These are phyloP conservation scores for Phytopythium mirpurense DNA, from an alignment of 352 stramenopile genomes.

Conservation along the genomic window DNA sequence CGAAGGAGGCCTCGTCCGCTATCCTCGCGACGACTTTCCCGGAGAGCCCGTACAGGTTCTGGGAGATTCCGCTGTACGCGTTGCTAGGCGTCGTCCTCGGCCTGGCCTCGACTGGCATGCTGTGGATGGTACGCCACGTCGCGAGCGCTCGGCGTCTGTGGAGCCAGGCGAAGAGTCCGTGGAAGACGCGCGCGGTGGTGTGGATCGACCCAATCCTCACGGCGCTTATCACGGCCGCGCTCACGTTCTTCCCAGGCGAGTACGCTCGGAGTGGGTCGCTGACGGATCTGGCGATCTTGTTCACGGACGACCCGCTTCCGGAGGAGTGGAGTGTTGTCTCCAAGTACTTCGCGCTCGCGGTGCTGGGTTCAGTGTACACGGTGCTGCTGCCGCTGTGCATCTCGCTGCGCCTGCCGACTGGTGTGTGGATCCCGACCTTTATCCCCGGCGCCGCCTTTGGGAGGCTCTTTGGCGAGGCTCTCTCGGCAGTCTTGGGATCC, in stretches of 20 bases:
- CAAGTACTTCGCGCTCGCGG: slow-evolving; percentile 59
- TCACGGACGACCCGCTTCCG: slow-evolving; percentile 43
- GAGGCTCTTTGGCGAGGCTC: slow-evolving; percentile 65
- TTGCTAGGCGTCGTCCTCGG: slow-evolving; percentile 58
- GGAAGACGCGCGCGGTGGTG: slow-evolving; percentile 46
- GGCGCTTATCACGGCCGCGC: slow-evolving; percentile 48
- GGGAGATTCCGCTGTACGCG: slow-evolving; percentile 69
- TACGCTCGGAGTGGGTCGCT: slow-evolving; percentile 56
- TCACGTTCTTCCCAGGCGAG: slow-evolving; percentile 69
- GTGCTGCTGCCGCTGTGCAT: slow-evolving; percentile 77
- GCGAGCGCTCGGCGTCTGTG: slow-evolving; percentile 31
- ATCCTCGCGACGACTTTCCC: slow-evolving; percentile 51
- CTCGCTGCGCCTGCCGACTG: slow-evolving; percentile 72
- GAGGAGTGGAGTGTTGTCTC: slow-evolving; percentile 43
- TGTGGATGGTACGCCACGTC: slow-evolving; percentile 54
- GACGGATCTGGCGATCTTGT: slow-evolving; percentile 56
- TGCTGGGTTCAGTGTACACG: slow-evolving; percentile 45
- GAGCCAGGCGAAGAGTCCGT: slow-evolving; percentile 33
- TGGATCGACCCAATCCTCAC: slow-evolving; percentile 68
- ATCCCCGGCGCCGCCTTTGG: slow-evolving; percentile 79
- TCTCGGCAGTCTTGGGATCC: slow-evolving; percentile 25
- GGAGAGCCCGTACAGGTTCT: slow-evolving; percentile 49
- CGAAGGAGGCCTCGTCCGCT: slow-evolving; percentile 35
- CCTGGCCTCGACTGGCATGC: slow-evolving; percentile 44
- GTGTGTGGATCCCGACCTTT: slow-evolving; percentile 83